phyloP scores from a whole-genome alignment of 2,329 filamentous ascomycete species.

The Sporothrix mexicana region DNA sequence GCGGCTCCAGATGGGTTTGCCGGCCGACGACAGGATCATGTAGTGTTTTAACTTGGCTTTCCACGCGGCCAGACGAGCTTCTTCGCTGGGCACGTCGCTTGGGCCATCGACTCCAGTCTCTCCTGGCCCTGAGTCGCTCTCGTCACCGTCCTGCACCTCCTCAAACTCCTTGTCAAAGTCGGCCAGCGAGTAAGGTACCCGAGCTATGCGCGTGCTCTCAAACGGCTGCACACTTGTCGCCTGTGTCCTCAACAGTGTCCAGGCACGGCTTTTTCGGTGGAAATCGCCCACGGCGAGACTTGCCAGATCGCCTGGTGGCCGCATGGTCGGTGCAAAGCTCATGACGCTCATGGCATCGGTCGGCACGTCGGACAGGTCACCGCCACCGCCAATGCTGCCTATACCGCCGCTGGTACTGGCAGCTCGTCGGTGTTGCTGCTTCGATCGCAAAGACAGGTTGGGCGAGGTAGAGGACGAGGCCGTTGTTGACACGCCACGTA shows the following conservation, averaged over 20 bases:
- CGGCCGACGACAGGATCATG: constrained; percentile 91
- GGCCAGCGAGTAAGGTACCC: constrained; percentile 60
- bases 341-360: constrained; percentile 70
- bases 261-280: constrained; percentile 69
- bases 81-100: constrained; percentile 48
- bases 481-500: constrained; percentile 48
- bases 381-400: constrained; percentile 3
- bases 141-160: constrained; percentile 61
- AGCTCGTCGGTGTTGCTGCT: constrained; percentile 23
- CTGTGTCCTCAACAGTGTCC: constrained; percentile 69
- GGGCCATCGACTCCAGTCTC: constrained; percentile 44
- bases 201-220: constrained; percentile 54
- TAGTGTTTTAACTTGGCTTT: constrained; percentile 96
- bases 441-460: constrained; percentile 19
- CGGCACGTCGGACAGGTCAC: constrained; percentile 52
- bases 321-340: constrained; percentile 69
- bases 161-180: constrained; percentile 82
- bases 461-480: constrained; percentile 32
- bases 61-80: constrained; percentile 73
- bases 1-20: constrained; percentile 95
- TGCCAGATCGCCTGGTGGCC: constrained; percentile 72
- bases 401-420: constrained; percentile 36
- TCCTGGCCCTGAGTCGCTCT: constrained; percentile 48
- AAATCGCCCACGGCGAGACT: constrained; percentile 79
- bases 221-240: constrained; percentile 66